Base-by-base conservation (phyloP, 2,329 filamentous ascomycete species). In the Beauveria scarabaeidicola region DNA sequence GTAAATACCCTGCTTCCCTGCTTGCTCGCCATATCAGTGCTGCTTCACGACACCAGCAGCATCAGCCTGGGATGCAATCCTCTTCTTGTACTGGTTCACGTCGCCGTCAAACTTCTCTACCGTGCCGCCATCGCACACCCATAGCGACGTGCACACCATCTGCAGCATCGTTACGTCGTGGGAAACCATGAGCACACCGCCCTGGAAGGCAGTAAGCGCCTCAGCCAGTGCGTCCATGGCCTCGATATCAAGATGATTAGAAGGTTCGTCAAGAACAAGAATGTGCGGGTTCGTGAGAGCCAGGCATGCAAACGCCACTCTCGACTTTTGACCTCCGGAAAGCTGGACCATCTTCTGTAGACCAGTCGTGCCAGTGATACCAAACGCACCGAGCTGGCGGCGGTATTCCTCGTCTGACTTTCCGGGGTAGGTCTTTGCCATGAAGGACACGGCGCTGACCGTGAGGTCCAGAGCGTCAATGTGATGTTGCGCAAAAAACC, bases 91-190 rank as follows among this genome's bases (percentile, higher is more conserved):
- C 63, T 90, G 87, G 75, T 96, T 90, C 56, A 99, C 92, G 67
- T 95, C 92, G 38, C 94, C 94, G 62, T 89, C 86, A 76, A 99
- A 99, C 77, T 97, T 92, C 82, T 96, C 91, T 21, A 99, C 92
- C 1, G 88, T 94, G 10, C 94, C 94, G 61, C 88, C 81, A 72
- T 99, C 94, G 70, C 94, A 99, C 63, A 99, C 93, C 94, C 94
- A 99, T 69, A 99, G 77, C 71, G 87, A 94, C 54, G 81, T 94
- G 75, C 94, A 99, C 41, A 99, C 94, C 57, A 89, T 96, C 78
- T 96, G 91, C 73, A 99, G 74, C 91, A 99, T 97, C 1, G 94
- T 97, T 58, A 99, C 94, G 72, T 99, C 94, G 88, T 99, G 94
- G 69, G 90, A 96, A 60, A 99, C 94, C 91, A 99, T 97, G 68